Evolutionary conservation across 768 basidiomycete genomes (phyloP).

Genomic region (Mrakia gelida): DNA sequence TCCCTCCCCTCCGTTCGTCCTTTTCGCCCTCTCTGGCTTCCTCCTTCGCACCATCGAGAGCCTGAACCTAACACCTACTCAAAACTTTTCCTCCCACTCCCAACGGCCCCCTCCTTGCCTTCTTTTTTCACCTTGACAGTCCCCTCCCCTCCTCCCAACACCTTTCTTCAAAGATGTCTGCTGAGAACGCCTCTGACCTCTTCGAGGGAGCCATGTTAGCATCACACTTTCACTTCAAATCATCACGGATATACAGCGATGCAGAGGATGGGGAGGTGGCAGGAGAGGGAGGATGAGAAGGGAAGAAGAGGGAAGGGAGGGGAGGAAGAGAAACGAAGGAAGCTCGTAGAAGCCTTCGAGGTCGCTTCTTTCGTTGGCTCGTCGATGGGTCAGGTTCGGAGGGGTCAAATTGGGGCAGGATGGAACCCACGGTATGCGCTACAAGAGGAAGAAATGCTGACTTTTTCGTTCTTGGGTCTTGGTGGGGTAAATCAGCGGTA

Average conservation of each 20-base stretch:
- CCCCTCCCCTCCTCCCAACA: slow-evolving; percentile 9
- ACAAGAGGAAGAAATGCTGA: background rate
- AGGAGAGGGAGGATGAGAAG: background rate
- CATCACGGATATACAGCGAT: too few species aligned
- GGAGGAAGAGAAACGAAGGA: background rate
- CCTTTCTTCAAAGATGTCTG: slow-evolving; percentile 29
- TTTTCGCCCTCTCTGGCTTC: background rate
- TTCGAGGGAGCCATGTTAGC: slow-evolving; percentile 30
- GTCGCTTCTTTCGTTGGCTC: too few species aligned
- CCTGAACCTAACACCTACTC: slow-evolving; percentile 2
- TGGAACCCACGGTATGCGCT: background rate
- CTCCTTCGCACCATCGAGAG: background rate
- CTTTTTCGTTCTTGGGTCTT: background rate
- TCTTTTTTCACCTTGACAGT: background rate
- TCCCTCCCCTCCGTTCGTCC: background rate
- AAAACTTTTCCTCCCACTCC: background rate
- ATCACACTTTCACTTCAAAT: background rate
- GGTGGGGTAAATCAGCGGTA: slow-evolving; percentile 19
- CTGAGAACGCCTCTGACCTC: slow-evolving; percentile 28
- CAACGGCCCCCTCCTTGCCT: background rate
- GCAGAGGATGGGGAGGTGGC: background rate
- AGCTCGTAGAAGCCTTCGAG: slow-evolving; percentile 4
- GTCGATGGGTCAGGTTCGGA: background rate
- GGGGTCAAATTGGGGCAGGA: background rate
- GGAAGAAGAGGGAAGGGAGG: background rate